A percentile compares a stretch with the other conserved stretches of the same genome.
Conservation (phyloP, 768 basidiomycete genomes). For the Pseudohyphozyma bogoriensis region DNA sequence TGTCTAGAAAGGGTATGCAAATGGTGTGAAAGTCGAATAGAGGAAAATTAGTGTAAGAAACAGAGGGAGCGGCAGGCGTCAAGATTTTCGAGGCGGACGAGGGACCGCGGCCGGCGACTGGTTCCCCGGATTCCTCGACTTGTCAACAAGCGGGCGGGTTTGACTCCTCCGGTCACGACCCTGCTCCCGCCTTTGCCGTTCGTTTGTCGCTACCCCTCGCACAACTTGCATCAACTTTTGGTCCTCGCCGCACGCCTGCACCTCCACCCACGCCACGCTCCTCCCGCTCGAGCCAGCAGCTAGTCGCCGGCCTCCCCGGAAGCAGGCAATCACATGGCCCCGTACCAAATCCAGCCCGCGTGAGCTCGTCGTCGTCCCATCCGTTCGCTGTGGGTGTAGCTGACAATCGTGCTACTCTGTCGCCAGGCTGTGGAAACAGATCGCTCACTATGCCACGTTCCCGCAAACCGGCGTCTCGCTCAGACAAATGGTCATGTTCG, state of each 20-base stretch:
- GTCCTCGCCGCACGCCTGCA: neutral
- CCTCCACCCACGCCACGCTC: neutral
- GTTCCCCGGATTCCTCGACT: too few species aligned
- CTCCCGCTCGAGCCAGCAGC: neutral
- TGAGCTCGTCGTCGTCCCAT: neutral
- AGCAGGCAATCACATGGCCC: neutral
- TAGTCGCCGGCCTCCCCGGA: neutral
- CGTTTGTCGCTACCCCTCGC: neutral
- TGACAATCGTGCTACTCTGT: neutral
- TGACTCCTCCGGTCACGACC: neutral
- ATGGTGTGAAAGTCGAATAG: too few species aligned
- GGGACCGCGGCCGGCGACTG: too few species aligned
- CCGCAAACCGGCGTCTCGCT: constrained; percentile 83
- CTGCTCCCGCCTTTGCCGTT: neutral
- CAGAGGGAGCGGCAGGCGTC: too few species aligned
- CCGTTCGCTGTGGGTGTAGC: neutral
- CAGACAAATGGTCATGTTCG: constrained; percentile 96
- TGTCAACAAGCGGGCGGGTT: too few species aligned
- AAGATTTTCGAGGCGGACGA: too few species aligned
- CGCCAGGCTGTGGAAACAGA: constrained; percentile 26
- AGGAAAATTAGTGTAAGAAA: too few species aligned
- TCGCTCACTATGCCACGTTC: constrained; percentile 33
- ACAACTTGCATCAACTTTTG: neutral
- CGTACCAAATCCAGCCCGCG: neutral
- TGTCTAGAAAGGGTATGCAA: too few species aligned